These are phyloP conservation scores for Actinidia arguta DNA, from an alignment of 179 eudicot genomes.

Conservation along the genomic window DNA sequence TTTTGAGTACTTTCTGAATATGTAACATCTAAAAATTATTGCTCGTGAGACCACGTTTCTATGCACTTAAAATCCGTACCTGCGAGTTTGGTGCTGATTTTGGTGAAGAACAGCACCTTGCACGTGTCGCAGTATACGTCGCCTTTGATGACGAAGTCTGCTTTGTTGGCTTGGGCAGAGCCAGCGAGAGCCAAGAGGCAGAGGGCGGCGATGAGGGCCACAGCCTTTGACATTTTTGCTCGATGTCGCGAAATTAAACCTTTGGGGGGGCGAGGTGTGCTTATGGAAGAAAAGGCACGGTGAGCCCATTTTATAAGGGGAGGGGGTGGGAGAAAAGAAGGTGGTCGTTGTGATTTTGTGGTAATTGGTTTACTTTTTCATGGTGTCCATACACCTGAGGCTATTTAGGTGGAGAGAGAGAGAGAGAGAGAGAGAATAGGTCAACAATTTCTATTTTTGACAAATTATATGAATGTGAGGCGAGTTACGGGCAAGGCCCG, in stretches of 20 bases:
- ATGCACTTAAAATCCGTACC: too few species aligned
- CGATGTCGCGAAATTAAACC: too few species aligned
- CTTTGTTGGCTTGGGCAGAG: conserved; percentile 18
- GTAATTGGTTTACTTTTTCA: neutral
- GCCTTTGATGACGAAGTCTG: conserved; percentile 38
- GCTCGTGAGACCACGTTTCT: too few species aligned
- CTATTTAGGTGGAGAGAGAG: neutral
- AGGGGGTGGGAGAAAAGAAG: neutral
- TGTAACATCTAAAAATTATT: too few species aligned
- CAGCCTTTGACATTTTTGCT: conserved; percentile 31
- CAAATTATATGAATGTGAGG: neutral
- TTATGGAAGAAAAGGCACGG: neutral
- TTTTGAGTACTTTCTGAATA: too few species aligned
- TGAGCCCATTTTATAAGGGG: conserved; percentile 10
- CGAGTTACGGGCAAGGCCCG: too few species aligned
- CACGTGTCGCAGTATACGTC: conserved; percentile 60
- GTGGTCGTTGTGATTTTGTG: neutral
- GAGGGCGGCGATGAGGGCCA: conserved; percentile 26
- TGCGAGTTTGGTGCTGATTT: conserved; percentile 29
- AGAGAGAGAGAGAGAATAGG: too few species aligned
- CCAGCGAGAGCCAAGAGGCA: conserved; percentile 34
- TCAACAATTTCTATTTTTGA: neutral
- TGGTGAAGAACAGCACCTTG: conserved; percentile 43
- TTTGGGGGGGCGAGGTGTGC: neutral
- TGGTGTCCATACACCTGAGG: too few species aligned